These are phyloP conservation scores for Colletotrichum liriopes DNA, from an alignment of 2,329 filamentous ascomycete genomes.

Conservation along the genomic window DNA sequence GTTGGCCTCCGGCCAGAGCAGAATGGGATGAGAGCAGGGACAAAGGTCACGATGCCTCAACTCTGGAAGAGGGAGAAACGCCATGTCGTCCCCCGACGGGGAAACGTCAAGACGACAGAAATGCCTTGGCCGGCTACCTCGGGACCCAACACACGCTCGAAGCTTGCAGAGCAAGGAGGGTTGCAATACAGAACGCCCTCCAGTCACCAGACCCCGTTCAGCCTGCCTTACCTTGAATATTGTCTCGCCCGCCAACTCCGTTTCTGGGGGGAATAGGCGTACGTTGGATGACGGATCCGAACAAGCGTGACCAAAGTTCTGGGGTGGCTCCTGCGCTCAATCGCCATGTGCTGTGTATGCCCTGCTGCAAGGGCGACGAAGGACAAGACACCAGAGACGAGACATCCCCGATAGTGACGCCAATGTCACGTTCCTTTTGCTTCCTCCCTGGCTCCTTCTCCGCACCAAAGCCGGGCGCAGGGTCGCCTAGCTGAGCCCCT, in stretches of 20 bases:
- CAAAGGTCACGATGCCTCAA: background rate
- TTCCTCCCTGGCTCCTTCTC: background rate
- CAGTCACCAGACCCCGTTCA: background rate
- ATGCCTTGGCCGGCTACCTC: background rate
- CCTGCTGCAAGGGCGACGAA: background rate
- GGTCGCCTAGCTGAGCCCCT: background rate
- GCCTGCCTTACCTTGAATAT: background rate
- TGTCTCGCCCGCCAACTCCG: background rate
- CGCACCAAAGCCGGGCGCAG: conserved; percentile 14
- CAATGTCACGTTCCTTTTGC: background rate
- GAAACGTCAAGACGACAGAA: too few species aligned
- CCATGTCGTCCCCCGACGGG: background rate
- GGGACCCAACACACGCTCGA: background rate
- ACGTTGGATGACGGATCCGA: background rate
- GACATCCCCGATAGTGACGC: background rate
- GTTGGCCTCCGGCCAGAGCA: background rate
- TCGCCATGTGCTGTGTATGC: background rate
- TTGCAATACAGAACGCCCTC: background rate
- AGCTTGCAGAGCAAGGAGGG: background rate
- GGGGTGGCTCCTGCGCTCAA: background rate
- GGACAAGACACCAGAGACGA: background rate
- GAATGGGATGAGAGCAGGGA: background rate
- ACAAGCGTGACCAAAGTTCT: background rate
- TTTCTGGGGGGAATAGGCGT: background rate
- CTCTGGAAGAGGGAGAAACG: background rate